Evolutionary conservation across 805 yeast species (phyloP), one percentile per base, ranked within the genome.

Genomic region (Lachancea waltii): DNA sequence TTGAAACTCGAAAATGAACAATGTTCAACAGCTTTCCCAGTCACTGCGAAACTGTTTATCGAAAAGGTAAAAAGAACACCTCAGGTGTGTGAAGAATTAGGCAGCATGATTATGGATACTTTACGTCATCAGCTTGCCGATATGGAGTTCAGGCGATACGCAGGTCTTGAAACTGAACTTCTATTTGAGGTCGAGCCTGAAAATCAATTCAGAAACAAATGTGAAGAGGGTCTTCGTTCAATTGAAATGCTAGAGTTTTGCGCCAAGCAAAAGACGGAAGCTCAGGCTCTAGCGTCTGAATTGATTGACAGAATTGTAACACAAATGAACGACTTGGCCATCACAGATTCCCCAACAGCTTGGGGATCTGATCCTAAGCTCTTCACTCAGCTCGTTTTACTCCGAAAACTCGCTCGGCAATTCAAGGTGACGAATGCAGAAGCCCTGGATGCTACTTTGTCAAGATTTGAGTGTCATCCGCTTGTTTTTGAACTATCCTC

Each of bases 131-230:
- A 22, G 3, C 21, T 35, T 5, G 22, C 8, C 8, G 18, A 5
- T 11, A 7, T 35, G 7, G 3, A 7, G n/a, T 28, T 29, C 22
- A 5, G 18, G 7, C 10, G 7, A 23, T 7, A 19, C 4, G 17
- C 5, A 8, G 15, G 19, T 11, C 18, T 5, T 5, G 22, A 7
- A 4, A n/a, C 13, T 3, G 42, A 33, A 7, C 62, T 67, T 2
- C 54, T 86, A 28, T 86, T 85, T 56, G 76, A 77, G 5, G 60
- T 70, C 5, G 96, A 86, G 52, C 75, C 74, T 48, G 73, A 70
- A 38, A 85, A 85, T 47, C 70, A 81, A 27, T 84, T 77, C 58
- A 66, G 77, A 47, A 75, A 79, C 50, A 70, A 67, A 10, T 53
- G 69, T 7, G 64, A 62, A 24, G 56, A 53, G 22, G 48, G 44